phyloP scores from a whole-genome alignment of 768 basidiomycete species.

The Suillus cothurnatus region DNA sequence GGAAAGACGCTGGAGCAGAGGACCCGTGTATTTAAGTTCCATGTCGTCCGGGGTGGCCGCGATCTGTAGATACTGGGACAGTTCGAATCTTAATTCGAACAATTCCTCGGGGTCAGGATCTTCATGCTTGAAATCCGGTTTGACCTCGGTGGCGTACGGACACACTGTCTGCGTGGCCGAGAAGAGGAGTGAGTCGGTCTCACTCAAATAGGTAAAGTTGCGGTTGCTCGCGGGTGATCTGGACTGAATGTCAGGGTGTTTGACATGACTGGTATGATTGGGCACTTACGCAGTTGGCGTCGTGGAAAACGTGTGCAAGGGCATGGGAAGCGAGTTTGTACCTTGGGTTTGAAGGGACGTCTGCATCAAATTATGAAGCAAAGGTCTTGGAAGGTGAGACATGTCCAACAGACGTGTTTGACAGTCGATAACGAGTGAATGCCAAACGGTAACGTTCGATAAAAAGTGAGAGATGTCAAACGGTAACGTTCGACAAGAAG shows the following conservation, averaged over 20 bases:
- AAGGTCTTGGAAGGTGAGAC: not conserved
- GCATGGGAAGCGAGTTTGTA: too few species aligned
- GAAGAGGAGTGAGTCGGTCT: not conserved
- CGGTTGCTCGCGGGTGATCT: not conserved
- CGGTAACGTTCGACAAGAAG: too few species aligned
- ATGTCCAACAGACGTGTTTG: too few species aligned
- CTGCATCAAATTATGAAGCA: too few species aligned
- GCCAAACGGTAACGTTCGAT: too few species aligned
- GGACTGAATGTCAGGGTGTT: not conserved
- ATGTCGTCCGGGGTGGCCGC: not conserved
- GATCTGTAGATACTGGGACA: not conserved
- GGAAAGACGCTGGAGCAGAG: not conserved
- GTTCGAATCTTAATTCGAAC: not conserved
- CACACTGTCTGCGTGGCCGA: not conserved
- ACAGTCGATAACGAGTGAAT: too few species aligned
- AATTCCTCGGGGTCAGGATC: not conserved
- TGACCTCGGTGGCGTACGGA: not conserved
- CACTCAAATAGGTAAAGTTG: not conserved
- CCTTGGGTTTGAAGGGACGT: too few species aligned
- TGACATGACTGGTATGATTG: not conserved
- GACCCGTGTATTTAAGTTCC: not conserved
- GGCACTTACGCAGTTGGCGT: not conserved
- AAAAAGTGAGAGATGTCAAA: too few species aligned
- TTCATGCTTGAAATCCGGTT: not conserved
- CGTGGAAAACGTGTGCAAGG: not conserved